Evolutionary conservation across 371 early-diverging fungal species (phyloP), one percentile per base, ranked within the genome.

Genomic region (Zychaea mexicana): DNA sequence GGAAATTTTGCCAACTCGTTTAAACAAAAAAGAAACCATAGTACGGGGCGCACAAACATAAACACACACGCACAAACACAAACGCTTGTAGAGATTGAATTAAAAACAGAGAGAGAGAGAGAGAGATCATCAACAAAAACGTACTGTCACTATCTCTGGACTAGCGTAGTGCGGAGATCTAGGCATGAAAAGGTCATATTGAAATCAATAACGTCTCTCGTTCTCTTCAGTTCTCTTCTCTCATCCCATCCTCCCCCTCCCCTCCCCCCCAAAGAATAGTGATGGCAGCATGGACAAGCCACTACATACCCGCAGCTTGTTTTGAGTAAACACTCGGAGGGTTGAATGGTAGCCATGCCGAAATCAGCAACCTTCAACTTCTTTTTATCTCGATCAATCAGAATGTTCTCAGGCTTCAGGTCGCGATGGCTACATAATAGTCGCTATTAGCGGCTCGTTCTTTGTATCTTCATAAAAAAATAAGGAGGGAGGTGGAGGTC

Each of bases 321-420:
- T 55, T 88, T 86, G 9, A 93, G 70, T 65, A 90, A 76, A 36
- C 74, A 77, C 19, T 86, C 85, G 3, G 78, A 59, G 13, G 85
- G 82, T 68, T 92, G 92, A 66, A 93, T 67, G 9, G 85, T 83
- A 0, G 94, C 92, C 92, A 93, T 91, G 22, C 94, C 92, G 72
- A 92, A 94, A 72, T 94, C 92, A 22, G 91, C 94, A 62, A 91
- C 86, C 66, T 93, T 94, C 64, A 95, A 85, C 38, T 82, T 83
- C 64, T 73, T 83, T 56, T 31, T 60, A 21, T 85, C 84, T 55
- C 83, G 79, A 73, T 97, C 96, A n/a, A 98, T 74, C 55, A 99
- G 81, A 30, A 99, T 84, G 71, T 99, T 99, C 66, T 90, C 92
- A 73, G 96, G 96, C 71, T 99, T 99, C 22, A 99, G 77, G 75